Conservation (phyloP, 129 eudicot species). For the Scalesia atractyloides region DNA sequence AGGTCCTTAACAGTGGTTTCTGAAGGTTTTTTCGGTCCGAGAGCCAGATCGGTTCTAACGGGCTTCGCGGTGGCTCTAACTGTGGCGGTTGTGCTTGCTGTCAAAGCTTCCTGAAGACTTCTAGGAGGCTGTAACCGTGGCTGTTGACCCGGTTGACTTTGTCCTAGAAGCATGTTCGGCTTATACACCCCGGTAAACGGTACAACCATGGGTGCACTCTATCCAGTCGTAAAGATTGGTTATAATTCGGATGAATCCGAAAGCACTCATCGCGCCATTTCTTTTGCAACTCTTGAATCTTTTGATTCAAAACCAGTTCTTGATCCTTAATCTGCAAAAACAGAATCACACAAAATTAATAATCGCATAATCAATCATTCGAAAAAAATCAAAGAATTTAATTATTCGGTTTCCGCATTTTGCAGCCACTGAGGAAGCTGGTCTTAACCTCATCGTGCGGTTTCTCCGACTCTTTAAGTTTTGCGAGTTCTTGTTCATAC, state of each 20-base stretch:
- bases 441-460: slow-evolving; percentile 45
- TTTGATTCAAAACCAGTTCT: slow-evolving; percentile 51
- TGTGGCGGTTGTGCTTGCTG: slow-evolving; percentile 51
- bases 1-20: slow-evolving; percentile 56
- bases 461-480: slow-evolving; percentile 51
- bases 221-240: slow-evolving; percentile 46
- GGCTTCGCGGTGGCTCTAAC: slow-evolving; percentile 65
- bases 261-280: slow-evolving; percentile 89
- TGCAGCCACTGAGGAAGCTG: slow-evolving; percentile 91
- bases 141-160: slow-evolving; percentile 29
- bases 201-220: slow-evolving; percentile 45
- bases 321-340: slow-evolving; percentile 57
- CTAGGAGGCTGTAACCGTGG: neutral
- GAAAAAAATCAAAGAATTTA: neutral
- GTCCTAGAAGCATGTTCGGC: slow-evolving; percentile 53
- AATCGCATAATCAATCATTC: neutral
- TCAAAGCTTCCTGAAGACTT: slow-evolving; percentile 1
- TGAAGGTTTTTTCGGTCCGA: slow-evolving; percentile 58
- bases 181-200: slow-evolving; percentile 50
- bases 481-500: slow-evolving; percentile 65
- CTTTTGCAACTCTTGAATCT: slow-evolving; percentile 64
- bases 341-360: neutral
- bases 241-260: slow-evolving; percentile 66
- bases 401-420: slow-evolving; percentile 45
- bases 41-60: slow-evolving; percentile 69